These are phyloP conservation scores for Ceratocystiopsis sp. DNA, from an alignment of 2,329 filamentous ascomycete species.

Conservation along the genomic window DNA sequence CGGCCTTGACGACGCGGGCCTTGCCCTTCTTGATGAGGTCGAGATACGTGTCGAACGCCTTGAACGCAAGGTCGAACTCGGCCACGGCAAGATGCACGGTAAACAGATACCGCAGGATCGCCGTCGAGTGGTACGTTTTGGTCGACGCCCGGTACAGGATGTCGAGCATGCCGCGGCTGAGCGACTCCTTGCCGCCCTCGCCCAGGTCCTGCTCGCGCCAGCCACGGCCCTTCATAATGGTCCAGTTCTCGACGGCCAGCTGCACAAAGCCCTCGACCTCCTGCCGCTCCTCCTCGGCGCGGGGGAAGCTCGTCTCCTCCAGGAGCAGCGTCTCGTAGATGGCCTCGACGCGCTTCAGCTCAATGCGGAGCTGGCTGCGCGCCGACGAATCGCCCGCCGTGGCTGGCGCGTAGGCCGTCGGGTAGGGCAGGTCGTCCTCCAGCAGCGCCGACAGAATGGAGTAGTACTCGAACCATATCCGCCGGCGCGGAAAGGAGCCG, in stretches of 20 bases:
- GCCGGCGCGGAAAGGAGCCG: constrained; percentile 42
- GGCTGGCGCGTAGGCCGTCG: constrained; percentile 26
- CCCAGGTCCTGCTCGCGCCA: constrained; percentile 74
- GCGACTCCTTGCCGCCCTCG: constrained; percentile 57
- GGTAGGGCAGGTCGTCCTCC: constrained; percentile 45
- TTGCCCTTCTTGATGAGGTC: constrained; percentile 77
- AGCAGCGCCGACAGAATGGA: constrained; percentile 60
- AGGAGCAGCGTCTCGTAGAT: constrained; percentile 68
- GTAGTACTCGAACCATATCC: constrained; percentile 79
- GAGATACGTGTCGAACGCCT: constrained; percentile 81
- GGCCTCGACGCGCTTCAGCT: constrained; percentile 63
- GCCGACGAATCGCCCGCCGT: constrained; percentile 28
- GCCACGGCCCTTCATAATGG: constrained; percentile 56
- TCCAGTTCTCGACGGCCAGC: constrained; percentile 72
- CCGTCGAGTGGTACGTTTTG: constrained; percentile 88
- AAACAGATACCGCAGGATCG: constrained; percentile 74
- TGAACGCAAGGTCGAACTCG: constrained; percentile 82
- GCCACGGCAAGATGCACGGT: constrained; percentile 72
- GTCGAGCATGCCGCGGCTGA: constrained; percentile 65
- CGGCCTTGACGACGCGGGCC: constrained; percentile 63
- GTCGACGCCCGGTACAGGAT: constrained; percentile 80
- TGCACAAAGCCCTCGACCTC: constrained; percentile 73
- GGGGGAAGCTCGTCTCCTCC: constrained; percentile 66
- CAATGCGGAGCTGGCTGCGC: constrained; percentile 49
- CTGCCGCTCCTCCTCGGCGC: constrained; percentile 58